Conservation (phyloP, 2,329 filamentous ascomycete species). For the Pestalotiopsis sp. region DNA sequence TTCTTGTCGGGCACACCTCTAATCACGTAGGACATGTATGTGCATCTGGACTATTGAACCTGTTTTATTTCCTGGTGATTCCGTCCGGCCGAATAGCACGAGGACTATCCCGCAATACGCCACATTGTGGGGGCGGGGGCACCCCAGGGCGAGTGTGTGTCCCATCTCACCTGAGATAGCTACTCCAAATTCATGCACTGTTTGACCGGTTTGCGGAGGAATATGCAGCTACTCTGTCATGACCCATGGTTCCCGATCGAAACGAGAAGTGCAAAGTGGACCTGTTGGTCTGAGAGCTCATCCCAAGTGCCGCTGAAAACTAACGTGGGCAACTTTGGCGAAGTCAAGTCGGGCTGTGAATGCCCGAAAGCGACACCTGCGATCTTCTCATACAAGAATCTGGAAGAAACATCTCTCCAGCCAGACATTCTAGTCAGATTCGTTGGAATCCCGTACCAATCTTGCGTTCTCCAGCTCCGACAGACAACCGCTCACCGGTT, state of each 20-base stretch:
- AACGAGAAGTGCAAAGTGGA: background rate
- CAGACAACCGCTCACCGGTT: background rate
- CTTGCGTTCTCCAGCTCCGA: background rate
- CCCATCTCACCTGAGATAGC: background rate
- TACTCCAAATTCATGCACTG: background rate
- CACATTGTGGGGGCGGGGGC: background rate
- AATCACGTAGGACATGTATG: background rate
- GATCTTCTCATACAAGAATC: too few species aligned
- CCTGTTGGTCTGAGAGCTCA: background rate
- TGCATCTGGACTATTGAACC: background rate
- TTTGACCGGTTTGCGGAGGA: background rate
- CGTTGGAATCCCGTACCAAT: background rate
- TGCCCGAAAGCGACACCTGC: background rate
- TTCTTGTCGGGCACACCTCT: background rate
- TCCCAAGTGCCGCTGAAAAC: background rate
- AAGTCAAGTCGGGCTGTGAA: background rate
- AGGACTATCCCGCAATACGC: background rate
- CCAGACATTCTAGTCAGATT: too few species aligned
- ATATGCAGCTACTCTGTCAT: background rate
- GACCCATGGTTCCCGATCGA: background rate
- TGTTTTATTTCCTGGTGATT: background rate
- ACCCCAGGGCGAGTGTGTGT: background rate
- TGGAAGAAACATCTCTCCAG: too few species aligned
- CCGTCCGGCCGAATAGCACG: background rate
- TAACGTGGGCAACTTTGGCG: background rate